Evolutionary conservation across 2,329 filamentous ascomycete species (phyloP), one percentile per base, ranked within the genome.

Genomic region (Sclerotinia borealis): DNA sequence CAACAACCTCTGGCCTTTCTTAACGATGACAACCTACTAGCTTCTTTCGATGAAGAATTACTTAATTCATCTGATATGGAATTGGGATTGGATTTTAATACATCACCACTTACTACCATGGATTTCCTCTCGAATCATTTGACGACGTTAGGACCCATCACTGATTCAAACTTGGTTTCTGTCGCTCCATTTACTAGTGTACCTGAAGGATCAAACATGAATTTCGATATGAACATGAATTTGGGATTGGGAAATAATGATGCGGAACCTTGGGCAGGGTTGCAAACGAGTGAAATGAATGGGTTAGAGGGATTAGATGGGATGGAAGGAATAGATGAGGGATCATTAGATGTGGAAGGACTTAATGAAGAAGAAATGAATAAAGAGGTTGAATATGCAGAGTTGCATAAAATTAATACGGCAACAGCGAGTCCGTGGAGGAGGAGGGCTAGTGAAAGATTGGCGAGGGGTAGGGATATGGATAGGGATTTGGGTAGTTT

Each of bases 341-440:
- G 27, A 9, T 49, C 29, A 1, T 49, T 45, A 1, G 19, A 11
- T 13, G 0, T 41, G 25, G 31, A 45, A 27, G 37, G 55, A 47
- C 5, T 27, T 2, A 17, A 50, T 37, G 43, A 31, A 27, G 37
- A 41, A 22, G 25, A 13, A 29, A 51, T 47, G 50, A 27, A 45
- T 55, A 48, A 61, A 51, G 61, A 66, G 9, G 27, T 49, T 15
- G 68, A 66, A 25, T 69, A 66, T 51, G 67, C 67, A 7, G 67
- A 67, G 27, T 47, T 70, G 17, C 64, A 68, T 51, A 63, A 64
- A 2, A 68, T 70, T 17, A 41, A 65, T 36, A 63, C 64, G 37
- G 67, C 69, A 10, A 71, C 68, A 2, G 65, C 66, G 6, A 66
- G 62, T 64, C 65, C 68, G 2, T 48, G 69, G 52, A 45, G 68